Conservation (phyloP, 2,329 filamentous ascomycete species). For the Pestalotiopsis sp. region DNA sequence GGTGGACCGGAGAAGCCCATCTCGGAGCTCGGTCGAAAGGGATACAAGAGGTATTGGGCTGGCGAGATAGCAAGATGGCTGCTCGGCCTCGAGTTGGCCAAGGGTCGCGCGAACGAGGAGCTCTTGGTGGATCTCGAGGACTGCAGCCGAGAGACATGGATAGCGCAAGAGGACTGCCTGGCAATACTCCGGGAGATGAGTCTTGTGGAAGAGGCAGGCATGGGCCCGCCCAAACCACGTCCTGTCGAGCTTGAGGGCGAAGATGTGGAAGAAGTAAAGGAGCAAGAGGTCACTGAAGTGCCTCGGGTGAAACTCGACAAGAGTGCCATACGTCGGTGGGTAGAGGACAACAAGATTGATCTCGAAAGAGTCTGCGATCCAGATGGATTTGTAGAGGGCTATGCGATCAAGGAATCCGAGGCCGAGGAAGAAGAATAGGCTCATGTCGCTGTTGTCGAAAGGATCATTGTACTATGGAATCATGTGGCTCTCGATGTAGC, state of each 20-base stretch:
- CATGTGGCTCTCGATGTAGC: neutral
- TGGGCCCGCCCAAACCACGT: constrained; percentile 43
- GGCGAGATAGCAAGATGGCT: constrained; percentile 79
- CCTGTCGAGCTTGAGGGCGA: constrained; percentile 1
- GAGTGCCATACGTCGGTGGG: constrained; percentile 67
- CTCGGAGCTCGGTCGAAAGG: constrained; percentile 79
- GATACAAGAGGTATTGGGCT: constrained; percentile 86
- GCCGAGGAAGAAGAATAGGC: constrained; percentile 37
- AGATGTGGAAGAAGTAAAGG: constrained; percentile 26
- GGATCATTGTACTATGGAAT: no score
- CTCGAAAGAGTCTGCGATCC: constrained; percentile 71
- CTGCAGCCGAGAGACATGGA: constrained; percentile 80
- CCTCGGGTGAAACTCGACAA: constrained; percentile 56
- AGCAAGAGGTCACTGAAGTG: constrained; percentile 35
- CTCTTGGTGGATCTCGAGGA: constrained; percentile 67
- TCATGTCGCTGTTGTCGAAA: neutral
- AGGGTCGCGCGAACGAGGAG: constrained; percentile 32
- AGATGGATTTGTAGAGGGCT: constrained; percentile 73
- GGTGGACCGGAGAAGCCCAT: constrained; percentile 95
- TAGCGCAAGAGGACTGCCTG: constrained; percentile 82
- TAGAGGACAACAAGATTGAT: constrained; percentile 62
- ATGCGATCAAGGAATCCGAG: constrained; percentile 52
- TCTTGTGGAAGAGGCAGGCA: constrained; percentile 62
- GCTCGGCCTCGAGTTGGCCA: constrained; percentile 40
- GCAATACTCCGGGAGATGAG: constrained; percentile 80